These are phyloP conservation scores for Lumnitzera littorea DNA, from an alignment of 345 rosid species.

Conservation along the genomic window DNA sequence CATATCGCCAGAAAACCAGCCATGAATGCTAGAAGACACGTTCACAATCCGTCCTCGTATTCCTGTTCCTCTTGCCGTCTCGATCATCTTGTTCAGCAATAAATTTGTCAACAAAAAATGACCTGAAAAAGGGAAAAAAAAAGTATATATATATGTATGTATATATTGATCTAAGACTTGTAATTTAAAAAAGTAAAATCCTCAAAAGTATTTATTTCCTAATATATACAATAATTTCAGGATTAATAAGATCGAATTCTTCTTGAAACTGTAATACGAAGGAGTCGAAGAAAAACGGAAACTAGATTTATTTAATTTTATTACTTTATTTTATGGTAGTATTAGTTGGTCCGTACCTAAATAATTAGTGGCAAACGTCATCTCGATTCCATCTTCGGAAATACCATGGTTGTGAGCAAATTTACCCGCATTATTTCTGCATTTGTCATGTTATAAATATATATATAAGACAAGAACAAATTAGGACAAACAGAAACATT, in stretches of 20 bases:
- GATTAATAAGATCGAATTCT: no score
- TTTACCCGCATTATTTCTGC: slow-evolving; percentile 93
- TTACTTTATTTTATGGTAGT: no score
- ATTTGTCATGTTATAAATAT: neutral
- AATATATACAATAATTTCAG: no score
- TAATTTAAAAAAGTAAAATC: neutral
- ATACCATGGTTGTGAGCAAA: slow-evolving; percentile 83
- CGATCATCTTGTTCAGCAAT: slow-evolving; percentile 57
- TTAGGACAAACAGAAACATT: no score
- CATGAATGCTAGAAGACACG: slow-evolving; percentile 78
- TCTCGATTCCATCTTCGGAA: slow-evolving; percentile 95
- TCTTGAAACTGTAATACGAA: no score
- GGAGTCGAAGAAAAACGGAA: no score
- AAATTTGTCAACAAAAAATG: slow-evolving; percentile 79
- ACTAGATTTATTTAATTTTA: no score
- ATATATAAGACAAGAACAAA: no score
- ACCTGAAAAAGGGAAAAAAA: slow-evolving; percentile 29
- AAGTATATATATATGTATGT: neutral
- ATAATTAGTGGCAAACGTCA: slow-evolving; percentile 96
- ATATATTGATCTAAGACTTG: neutral
- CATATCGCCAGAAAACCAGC: slow-evolving; percentile 83
- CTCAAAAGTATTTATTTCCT: neutral
- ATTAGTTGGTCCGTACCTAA: slow-evolving; percentile 39
- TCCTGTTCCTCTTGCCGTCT: slow-evolving; percentile 61
- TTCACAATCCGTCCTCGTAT: slow-evolving; percentile 76